Conservation (phyloP, 352 stramenopile species). For the Globisporangium lucens region DNA sequence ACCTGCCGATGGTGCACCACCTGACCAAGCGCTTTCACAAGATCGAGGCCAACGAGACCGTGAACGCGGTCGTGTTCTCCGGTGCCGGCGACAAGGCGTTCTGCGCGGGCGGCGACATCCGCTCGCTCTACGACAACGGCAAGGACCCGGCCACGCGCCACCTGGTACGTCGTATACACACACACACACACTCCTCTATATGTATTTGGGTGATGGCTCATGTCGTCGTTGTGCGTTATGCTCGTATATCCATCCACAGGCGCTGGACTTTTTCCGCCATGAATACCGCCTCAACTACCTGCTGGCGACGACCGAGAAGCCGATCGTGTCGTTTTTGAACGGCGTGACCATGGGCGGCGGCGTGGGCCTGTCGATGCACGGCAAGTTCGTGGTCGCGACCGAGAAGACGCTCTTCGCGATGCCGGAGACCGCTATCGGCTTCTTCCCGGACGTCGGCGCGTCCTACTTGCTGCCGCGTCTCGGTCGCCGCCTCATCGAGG, state of each 20-base stretch:
- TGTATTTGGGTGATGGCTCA: neutral
- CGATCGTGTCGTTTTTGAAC: slow-evolving; percentile 94
- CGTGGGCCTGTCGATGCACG: slow-evolving; percentile 96
- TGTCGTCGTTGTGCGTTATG: neutral
- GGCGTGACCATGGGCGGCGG: slow-evolving; percentile 99
- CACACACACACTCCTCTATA: neutral
- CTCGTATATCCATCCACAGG: slow-evolving; percentile 10
- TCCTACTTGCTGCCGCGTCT: slow-evolving; percentile 92
- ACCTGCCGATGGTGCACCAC: slow-evolving; percentile 89
- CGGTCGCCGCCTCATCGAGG: slow-evolving; percentile 59
- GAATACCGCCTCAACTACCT: slow-evolving; percentile 95
- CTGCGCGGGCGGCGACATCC: slow-evolving; percentile 95
- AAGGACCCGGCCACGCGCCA: slow-evolving; percentile 67
- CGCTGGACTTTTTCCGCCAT: slow-evolving; percentile 93
- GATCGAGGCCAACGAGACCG: slow-evolving; percentile 72
- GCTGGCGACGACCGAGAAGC: slow-evolving; percentile 79
- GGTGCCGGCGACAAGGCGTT: slow-evolving; percentile 86
- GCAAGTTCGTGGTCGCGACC: slow-evolving; percentile 95
- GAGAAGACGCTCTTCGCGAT: slow-evolving; percentile 98
- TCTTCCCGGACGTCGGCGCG: slow-evolving; percentile 97
- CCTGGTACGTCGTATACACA: slow-evolving; percentile 23
- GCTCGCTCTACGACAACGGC: slow-evolving; percentile 83
- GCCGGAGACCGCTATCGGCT: slow-evolving; percentile 97
- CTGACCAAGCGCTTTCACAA: slow-evolving; percentile 85
- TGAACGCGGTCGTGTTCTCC: slow-evolving; percentile 84